Conservation (phyloP, 768 basidiomycete species). For the Lanmaoa rubissima region DNA sequence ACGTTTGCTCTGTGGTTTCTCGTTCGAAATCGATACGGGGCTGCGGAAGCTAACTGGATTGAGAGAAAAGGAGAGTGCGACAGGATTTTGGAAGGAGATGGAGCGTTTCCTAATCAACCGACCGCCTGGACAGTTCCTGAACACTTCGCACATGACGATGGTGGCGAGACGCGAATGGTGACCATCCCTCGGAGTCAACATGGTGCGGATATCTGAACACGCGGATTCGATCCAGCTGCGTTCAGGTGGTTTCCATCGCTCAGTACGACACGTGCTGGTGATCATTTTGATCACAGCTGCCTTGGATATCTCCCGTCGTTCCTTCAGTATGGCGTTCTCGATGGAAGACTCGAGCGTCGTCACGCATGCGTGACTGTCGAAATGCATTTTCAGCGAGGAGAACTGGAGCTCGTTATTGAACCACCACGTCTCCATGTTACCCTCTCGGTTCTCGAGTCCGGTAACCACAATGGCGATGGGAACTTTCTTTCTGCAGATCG, state of each 20-base stretch:
- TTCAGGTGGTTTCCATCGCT: conserved; percentile 30
- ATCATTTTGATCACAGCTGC: conserved; percentile 23
- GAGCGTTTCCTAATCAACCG: conserved; percentile 14
- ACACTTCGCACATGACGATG: conserved; percentile 27
- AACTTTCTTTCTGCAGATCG: conserved; percentile 39
- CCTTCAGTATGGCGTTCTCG: conserved; percentile 9
- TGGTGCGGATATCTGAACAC: conserved; percentile 25
- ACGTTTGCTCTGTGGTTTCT: conserved; percentile 12
- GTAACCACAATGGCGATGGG: conserved; percentile 42
- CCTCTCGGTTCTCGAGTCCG: conserved; percentile 39
- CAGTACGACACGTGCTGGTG: conserved; percentile 13
- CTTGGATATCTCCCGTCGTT: conserved; percentile 28
- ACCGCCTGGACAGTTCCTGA: background rate
- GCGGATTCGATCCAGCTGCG: conserved; percentile 29
- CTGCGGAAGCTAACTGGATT: conserved; percentile 21
- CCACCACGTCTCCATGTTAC: conserved; percentile 36
- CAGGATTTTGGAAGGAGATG: conserved; percentile 25
- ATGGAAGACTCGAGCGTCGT: conserved; percentile 25
- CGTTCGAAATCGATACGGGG: conserved; percentile 20
- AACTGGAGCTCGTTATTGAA: conserved; percentile 23
- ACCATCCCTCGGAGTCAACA: conserved; percentile 16
- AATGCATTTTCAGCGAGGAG: conserved; percentile 25
- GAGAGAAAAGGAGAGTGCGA: conserved; percentile 15
- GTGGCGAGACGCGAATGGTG: conserved; percentile 9
- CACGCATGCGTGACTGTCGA: conserved; percentile 33